A percentile compares a stretch with the other conserved stretches of the same genome.
Conservation (phyloP, 768 basidiomycete species). For the Stropharia rugosoannulata region DNA sequence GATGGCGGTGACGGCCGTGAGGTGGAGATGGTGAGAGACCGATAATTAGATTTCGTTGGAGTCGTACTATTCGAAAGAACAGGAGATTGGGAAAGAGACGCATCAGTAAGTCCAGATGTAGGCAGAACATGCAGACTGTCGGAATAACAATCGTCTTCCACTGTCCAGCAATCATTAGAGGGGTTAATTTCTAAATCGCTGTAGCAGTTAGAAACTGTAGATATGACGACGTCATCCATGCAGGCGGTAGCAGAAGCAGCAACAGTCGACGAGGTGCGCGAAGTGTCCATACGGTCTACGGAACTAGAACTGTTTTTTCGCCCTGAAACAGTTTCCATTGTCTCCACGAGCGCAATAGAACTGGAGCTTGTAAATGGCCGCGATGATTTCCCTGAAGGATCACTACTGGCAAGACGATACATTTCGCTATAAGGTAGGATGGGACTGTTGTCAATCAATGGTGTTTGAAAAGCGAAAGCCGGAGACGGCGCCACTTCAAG, state of each 20-base stretch:
- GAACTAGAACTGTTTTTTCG: not conserved
- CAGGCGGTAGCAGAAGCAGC: not conserved
- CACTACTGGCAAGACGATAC: not conserved
- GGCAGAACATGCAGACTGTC: not conserved
- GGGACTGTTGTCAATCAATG: conserved; percentile 2
- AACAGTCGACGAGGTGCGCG: not conserved
- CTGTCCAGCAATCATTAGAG: not conserved
- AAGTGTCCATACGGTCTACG: not conserved
- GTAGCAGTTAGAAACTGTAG: not conserved
- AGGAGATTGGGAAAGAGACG: not conserved
- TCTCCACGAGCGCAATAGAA: not conserved
- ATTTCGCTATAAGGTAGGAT: not conserved
- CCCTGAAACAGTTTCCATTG: not conserved
- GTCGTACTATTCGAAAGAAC: not conserved
- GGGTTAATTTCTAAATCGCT: not conserved
- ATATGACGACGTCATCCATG: not conserved
- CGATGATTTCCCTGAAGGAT: not conserved
- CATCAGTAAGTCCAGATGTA: not conserved
- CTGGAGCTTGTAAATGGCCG: not conserved
- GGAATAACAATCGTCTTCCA: not conserved
- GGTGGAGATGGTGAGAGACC: not conserved
- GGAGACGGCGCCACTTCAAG: not conserved
- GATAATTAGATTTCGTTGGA: not conserved
- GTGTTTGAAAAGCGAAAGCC: not conserved
- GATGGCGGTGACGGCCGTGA: not conserved